These are phyloP conservation scores for Theileria equi DNA, from an alignment of 169 alveolate species.

Conservation along the genomic window DNA sequence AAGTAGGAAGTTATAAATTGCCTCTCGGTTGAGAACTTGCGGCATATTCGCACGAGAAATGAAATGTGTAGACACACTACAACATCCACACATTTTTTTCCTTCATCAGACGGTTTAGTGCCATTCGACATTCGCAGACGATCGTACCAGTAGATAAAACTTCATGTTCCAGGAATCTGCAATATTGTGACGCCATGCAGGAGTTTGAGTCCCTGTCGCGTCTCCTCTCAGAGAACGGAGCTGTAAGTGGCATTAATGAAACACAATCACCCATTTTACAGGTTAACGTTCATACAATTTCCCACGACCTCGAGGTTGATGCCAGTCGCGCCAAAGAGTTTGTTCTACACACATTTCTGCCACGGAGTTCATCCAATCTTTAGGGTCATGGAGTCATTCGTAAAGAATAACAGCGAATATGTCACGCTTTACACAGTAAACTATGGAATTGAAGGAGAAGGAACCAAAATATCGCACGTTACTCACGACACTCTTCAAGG, in stretches of 20 bases:
- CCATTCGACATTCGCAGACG: neutral
- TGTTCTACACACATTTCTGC: neutral
- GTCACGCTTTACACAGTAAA: constrained; percentile 27
- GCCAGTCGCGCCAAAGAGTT: constrained; percentile 19
- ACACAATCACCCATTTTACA: constrained; percentile 5
- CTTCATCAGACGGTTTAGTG: too few relatives aligned
- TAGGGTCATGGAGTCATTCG: constrained; percentile 25
- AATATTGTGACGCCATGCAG: neutral
- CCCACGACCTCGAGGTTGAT: constrained; percentile 24
- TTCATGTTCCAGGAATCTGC: neutral
- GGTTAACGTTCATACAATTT: constrained; percentile 22
- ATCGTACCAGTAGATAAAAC: neutral
- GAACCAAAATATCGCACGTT: constrained; percentile 14
- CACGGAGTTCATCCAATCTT: neutral
- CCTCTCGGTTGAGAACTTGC: constrained; percentile 29
- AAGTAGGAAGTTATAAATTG: constrained; percentile 47
- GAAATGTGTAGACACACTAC: too few relatives aligned
- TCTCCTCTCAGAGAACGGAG: constrained; percentile 28
- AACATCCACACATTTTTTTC: too few relatives aligned
- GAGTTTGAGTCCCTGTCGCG: too few relatives aligned
- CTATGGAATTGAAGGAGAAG: constrained; percentile 19
- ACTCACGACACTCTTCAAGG: constrained; percentile 28
- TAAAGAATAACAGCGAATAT: constrained; percentile 6
- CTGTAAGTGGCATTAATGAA: constrained; percentile 25
- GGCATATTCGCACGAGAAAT: too few relatives aligned